Evolutionary conservation across 345 rosid species (phyloP), one percentile per base, ranked within the genome.

Genomic region (Murraya koenigii): DNA sequence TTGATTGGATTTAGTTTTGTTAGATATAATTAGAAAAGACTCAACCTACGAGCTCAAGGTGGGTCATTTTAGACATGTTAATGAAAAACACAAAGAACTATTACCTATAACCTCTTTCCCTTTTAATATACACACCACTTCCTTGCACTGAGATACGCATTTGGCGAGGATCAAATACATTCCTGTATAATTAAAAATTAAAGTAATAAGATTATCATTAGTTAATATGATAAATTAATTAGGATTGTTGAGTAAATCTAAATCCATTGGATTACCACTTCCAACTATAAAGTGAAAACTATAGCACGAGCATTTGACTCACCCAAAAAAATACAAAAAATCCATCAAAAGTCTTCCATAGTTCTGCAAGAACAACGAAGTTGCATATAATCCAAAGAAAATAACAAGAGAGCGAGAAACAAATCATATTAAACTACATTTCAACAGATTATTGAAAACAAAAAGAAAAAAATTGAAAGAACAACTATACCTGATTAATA

Each of bases 321-420:
- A 95, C 99, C 99, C 99, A 84, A 90, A 95, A 80, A 95, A 95
- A 86, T 95, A 95, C 76, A 95, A 92, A 90, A 95, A 92, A 89
- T 95, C 98, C 99, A 95, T 91, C 52, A 95, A 88, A 85, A 95
- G 94, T 84, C 96, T 81, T 77, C 99, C 99, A 77, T 87, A 86
- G 77, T 92, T 93, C 99, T 95, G 93, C 89, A 89, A 85, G 74
- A 69, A 75, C 26, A 79, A 39, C 65, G 55, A 68, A 78, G 66
- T 56, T 74, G 61, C 44, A 72, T 33, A 52, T 49, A 32, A 70
- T 28, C 9, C 23, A 10, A 26, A 60, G 9, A 20, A 41, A 36
- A 20, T 52, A 68, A 59, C 60, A 2, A 44, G 20, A 52, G 8
- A 52, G 22, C 8, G 35, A 26, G 0, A 52, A 17, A 38, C 13